phyloP scores from a whole-genome alignment of 805 yeast genomes.

The Metschnikowia proteae region DNA sequence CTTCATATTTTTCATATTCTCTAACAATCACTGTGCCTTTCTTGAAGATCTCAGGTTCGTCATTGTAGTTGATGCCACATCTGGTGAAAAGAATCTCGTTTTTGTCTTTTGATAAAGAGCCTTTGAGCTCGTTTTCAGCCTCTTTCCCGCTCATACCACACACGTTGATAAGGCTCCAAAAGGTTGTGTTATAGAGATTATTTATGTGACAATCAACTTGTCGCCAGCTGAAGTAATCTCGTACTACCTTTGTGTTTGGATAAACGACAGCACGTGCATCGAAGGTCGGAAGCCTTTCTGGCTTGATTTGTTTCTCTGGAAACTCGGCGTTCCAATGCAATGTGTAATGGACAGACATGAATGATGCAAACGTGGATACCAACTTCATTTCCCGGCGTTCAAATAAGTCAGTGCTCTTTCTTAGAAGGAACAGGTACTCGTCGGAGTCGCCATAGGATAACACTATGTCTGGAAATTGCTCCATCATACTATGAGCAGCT shows the following conservation, averaged over 20 bases:
- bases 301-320: constrained; percentile 44
- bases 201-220: constrained; percentile 96
- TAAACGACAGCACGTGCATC: constrained; percentile 89
- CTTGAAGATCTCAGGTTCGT: constrained; percentile 81
- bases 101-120: constrained; percentile 80
- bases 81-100: constrained; percentile 78
- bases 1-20: constrained; percentile 31
- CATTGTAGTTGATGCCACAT: constrained; percentile 84
- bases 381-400: constrained; percentile 83
- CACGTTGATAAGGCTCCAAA: constrained; percentile 76
- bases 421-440: constrained; percentile 81
- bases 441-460: constrained; percentile 94
- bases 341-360: constrained; percentile 74
- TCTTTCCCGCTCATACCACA: constrained; percentile 72
- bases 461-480: constrained; percentile 64
- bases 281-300: constrained; percentile 71
- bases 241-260: constrained; percentile 56
- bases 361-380: constrained; percentile 74
- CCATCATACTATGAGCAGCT: constrained; percentile 66
- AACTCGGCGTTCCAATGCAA: constrained; percentile 62
- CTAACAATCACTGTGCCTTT: constrained; percentile 73
- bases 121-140: constrained; percentile 73
- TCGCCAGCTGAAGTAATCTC: constrained; percentile 91
- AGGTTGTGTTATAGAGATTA: constrained; percentile 86
- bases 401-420: constrained; percentile 60